Evolutionary conservation across 352 stramenopile genomes (phyloP), one percentile per base, ranked within the genome.

Genomic region (Phytopythium mirpurense): DNA sequence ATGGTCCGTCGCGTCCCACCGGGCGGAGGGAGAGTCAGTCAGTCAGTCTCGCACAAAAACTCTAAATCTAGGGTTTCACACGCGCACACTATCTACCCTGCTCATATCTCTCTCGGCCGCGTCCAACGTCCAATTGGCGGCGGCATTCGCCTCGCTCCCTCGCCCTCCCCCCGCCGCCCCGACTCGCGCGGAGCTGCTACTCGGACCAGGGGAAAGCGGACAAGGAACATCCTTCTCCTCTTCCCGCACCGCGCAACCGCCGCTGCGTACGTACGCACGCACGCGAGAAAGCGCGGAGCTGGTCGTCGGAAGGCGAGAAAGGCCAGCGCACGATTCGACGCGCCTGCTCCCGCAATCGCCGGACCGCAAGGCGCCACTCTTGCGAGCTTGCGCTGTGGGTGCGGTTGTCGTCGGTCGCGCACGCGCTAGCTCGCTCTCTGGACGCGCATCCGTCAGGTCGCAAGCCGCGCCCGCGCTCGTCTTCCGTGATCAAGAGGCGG

Each of bases 1-100:
- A 63, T 26, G 14, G 27, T 43, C n/a, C 18, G 23, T 8, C 11
- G 7, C 18, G 27, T 12, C 47, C 5, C 47, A 2, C 35, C n/a
- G n/a, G n/a, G n/a, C n/a, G 35, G 45, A 60, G 38, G 46, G 55
- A 61, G 55, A 61, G 55, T 61, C 55, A 61, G 55, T 61, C 16
- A 31, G 19, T 43, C 3, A n/a, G n/a, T n/a, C n/a, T n/a, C n/a
- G n/a, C n/a, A n/a, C n/a, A 31, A 19, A 37, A 47, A 37, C 29
- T 56, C 55, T 61, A 61, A 57, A 58, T 59, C 27, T 58, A 36
- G 41, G 15, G 29, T 40, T 50, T 41, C 38, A 19, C 50, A 23
- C 34, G 9, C 32, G 5, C 18, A 8, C 14, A 4, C 16, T 9
- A 9, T 15, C n/a, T 18, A 24, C n/a, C n/a, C 12, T 23, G 4